A percentile compares a stretch with the other conserved stretches of the same genome.
phyloP scores from a whole-genome alignment of 2,329 filamentous ascomycete genomes.

The Furcasterigmium sp. region DNA sequence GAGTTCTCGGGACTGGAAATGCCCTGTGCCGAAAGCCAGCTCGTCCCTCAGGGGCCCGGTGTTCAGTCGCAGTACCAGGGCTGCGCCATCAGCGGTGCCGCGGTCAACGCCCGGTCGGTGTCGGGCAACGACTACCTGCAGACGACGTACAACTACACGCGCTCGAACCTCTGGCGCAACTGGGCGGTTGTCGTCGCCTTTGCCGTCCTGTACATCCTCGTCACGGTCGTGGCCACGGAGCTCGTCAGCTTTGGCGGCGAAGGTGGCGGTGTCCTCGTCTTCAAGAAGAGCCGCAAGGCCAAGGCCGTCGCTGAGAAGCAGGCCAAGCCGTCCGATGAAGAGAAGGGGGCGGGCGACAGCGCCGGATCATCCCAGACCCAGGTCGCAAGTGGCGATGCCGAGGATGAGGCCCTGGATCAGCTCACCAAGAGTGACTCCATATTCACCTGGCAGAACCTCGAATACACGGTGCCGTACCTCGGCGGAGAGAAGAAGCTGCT shows the following conservation, averaged over 20 bases:
- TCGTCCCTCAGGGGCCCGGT: conserved; percentile 38
- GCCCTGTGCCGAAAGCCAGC: conserved; percentile 34
- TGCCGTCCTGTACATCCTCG: conserved; percentile 63
- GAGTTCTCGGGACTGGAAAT: conserved; percentile 49
- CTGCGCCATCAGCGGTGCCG: conserved; percentile 49
- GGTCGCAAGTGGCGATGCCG: conserved; percentile 8
- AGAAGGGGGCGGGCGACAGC: background rate
- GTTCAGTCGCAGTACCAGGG: conserved; percentile 37
- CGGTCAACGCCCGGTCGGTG: conserved; percentile 40
- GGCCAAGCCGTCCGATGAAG: background rate
- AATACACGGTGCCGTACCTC: conserved; percentile 60
- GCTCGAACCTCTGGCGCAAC: conserved; percentile 64
- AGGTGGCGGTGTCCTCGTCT: conserved; percentile 65
- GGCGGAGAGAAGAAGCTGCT: conserved; percentile 7
- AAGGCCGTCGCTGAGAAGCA: background rate
- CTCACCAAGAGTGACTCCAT: conserved; percentile 55
- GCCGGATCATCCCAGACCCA: background rate
- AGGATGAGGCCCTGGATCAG: conserved; percentile 33
- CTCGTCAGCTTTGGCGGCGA: conserved; percentile 55
- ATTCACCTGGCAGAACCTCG: conserved; percentile 67
- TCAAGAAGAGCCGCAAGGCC: conserved; percentile 58
- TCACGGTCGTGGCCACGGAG: conserved; percentile 70
- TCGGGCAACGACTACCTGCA: conserved; percentile 50
- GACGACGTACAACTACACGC: conserved; percentile 46
- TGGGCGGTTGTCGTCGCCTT: conserved; percentile 75